Conservation (phyloP, 2,329 filamentous ascomycete species). For the Colletotrichum sp. region DNA sequence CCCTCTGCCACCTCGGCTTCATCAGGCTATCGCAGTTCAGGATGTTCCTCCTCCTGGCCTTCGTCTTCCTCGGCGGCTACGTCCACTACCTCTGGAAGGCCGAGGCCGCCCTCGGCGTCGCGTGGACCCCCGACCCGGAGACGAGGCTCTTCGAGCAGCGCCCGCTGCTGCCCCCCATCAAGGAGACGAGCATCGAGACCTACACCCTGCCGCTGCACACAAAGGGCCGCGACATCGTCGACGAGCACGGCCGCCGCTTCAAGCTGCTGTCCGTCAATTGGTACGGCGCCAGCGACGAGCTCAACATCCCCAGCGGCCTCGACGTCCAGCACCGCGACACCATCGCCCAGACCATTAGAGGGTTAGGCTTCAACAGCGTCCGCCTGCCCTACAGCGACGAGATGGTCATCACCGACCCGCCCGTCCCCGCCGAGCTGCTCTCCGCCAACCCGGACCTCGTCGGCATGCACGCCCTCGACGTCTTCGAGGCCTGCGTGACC, state of each 20-base stretch:
- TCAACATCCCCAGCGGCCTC: conserved; percentile 68
- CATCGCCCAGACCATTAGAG: conserved; percentile 64
- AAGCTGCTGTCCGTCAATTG: conserved; percentile 72
- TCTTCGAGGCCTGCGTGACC: conserved; percentile 63
- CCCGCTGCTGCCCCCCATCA: conserved; percentile 49
- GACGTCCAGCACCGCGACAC: conserved; percentile 65
- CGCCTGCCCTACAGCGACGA: conserved; percentile 73
- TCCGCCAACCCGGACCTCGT: conserved; percentile 65
- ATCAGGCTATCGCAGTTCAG: conserved; percentile 19
- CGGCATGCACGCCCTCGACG: conserved; percentile 61
- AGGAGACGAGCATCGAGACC: conserved; percentile 45
- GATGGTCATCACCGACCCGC: conserved; percentile 65
- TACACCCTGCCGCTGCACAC: conserved; percentile 65
- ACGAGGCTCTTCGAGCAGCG: conserved; percentile 51
- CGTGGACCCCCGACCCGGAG: conserved; percentile 55
- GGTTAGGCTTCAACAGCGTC: conserved; percentile 73
- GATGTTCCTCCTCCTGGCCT: conserved; percentile 42
- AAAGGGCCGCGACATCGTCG: conserved; percentile 64
- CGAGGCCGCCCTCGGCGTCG: conserved; percentile 47
- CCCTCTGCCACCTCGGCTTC: conserved; percentile 4
- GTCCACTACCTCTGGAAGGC: conserved; percentile 48
- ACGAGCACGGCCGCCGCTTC: conserved; percentile 59
- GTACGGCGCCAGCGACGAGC: conserved; percentile 73
- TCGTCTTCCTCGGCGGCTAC: conserved; percentile 39
- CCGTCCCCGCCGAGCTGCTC: conserved; percentile 54